Percentiles rank a stretch among this genome's conserved stretches.
These are phyloP conservation scores for Solanum aculeatissimum DNA, from an alignment of 305 asterid genomes.

Conservation along the genomic window DNA sequence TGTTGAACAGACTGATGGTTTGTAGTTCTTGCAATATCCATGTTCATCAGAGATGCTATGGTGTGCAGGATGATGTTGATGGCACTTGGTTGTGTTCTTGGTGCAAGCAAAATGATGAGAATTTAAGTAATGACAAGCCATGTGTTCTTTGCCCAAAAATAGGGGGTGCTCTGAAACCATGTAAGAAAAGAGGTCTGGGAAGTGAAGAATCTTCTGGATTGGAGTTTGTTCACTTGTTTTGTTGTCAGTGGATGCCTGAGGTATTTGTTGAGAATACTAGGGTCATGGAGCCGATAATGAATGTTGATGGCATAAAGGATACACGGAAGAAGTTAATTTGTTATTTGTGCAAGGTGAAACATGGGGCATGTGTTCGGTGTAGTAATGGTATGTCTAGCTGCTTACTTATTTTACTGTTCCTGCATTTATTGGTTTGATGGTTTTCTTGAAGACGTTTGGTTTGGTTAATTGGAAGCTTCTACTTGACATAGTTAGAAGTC, in stretches of 20 bases:
- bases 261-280: slow-evolving; percentile 73
- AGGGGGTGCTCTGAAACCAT: slow-evolving; percentile 93
- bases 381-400: slow-evolving; percentile 83
- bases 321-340: slow-evolving; percentile 69
- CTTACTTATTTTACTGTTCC: slow-evolving; percentile 28
- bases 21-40: slow-evolving; percentile 71
- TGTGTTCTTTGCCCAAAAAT: slow-evolving; percentile 84
- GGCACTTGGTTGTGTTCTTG: slow-evolving; percentile 82
- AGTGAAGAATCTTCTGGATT: slow-evolving; percentile 23
- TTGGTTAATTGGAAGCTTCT: slow-evolving; percentile 8
- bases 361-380: slow-evolving; percentile 96
- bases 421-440: slow-evolving; percentile 35
- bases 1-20: slow-evolving; percentile 59
- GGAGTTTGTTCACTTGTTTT: slow-evolving; percentile 85
- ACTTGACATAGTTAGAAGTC: neutral
- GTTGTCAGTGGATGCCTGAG: slow-evolving; percentile 97
- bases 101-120: slow-evolving; percentile 55
- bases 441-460: slow-evolving; percentile 15
- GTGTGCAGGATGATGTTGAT: slow-evolving; percentile 74
- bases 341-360: slow-evolving; percentile 88
- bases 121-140: slow-evolving; percentile 32
- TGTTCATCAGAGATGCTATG: slow-evolving; percentile 94
- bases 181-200: slow-evolving; percentile 25
- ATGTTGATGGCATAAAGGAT: slow-evolving; percentile 59
- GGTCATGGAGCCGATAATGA: slow-evolving; percentile 83